Evolutionary conservation across 345 rosid species (phyloP).

Genomic region (Linum usitatissimum): DNA sequence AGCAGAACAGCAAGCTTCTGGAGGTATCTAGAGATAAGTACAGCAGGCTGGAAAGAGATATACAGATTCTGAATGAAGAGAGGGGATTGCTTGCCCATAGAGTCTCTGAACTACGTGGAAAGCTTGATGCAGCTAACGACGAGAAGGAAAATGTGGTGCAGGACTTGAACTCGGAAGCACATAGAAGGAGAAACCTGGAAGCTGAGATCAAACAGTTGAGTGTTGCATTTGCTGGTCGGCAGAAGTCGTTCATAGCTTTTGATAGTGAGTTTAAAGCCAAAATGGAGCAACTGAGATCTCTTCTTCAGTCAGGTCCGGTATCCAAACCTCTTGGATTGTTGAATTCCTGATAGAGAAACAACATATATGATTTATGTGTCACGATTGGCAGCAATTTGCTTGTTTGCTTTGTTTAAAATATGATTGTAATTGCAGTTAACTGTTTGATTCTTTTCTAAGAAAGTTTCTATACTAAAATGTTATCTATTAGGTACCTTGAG

Average conservation of each 20-base stretch:
- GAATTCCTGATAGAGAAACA: not conserved
- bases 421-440: too few relatives aligned
- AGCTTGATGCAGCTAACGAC: conserved; percentile 27
- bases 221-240: conserved; percentile 48
- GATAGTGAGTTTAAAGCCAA: conserved; percentile 52
- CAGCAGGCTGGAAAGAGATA: conserved; percentile 41
- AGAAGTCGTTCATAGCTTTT: conserved; percentile 48
- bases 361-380: too few relatives aligned
- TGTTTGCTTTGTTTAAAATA: too few relatives aligned
- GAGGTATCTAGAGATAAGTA: conserved; percentile 42
- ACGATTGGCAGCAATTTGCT: too few relatives aligned
- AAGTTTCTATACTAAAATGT: too few relatives aligned
- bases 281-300: conserved; percentile 46
- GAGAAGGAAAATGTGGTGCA: conserved; percentile 55
- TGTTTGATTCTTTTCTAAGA: too few relatives aligned
- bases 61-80: conserved; percentile 50
- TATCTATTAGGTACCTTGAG: too few relatives aligned
- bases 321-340: conserved; percentile 32
- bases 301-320: conserved; percentile 26
- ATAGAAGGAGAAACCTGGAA: conserved; percentile 49
- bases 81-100: conserved; percentile 34
- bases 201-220: conserved; percentile 66
- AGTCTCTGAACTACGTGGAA: conserved; percentile 37
- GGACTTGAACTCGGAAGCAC: conserved; percentile 49
- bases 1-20: conserved; percentile 32